Evolutionary conservation across 345 rosid species (phyloP), one percentile per base, ranked within the genome.

Genomic region (Melastoma malabathricum): DNA sequence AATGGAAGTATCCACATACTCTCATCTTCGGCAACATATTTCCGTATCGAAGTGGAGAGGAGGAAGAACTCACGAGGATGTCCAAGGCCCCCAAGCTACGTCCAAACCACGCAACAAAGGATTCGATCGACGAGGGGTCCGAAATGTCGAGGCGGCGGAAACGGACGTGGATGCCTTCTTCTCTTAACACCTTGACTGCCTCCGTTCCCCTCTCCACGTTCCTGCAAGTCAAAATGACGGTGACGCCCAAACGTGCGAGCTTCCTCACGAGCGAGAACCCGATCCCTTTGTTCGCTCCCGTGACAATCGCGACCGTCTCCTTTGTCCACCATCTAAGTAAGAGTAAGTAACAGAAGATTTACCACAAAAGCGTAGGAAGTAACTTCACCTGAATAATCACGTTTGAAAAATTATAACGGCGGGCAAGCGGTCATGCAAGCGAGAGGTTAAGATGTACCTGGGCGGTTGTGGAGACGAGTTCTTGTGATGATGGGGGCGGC

Each of bases 211-310:
- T 83, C 41, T 64, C 66, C 1, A n/a, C 43, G 50, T 89, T 84
- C 65, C 97, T 71, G 4, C 90, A 86, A 2, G 97, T 83, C 55
- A 81, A 64, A 5, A 89, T 52, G 13, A 83, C 95, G 3, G 78
- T 78, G n/a, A 89, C 31, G 6, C 95, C 95, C 13, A 57, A 43
- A 49, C 78, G 72, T 9, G 90, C 70, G 17, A 89, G 67, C 55
- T 71, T 59, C 70, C 81, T 83, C 68, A 76, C 95, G 47, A 86
- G 25, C n/a, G 81, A 78, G 43, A 68, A 80, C 29, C 95, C 94
- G 29, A 89, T 89, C 54, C 95, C 95, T 56, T 69, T 86, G 74
- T 86, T 89, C 1, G 84, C 94, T 72, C 97, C 97, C 3, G 86
- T 89, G 34, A 86, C 97, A 2, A 89, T 59, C 0, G 84, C 88